These are phyloP conservation scores for Pseudevernia furfuracea DNA, from an alignment of 495 filamentous ascomycete species.

Conservation along the genomic window DNA sequence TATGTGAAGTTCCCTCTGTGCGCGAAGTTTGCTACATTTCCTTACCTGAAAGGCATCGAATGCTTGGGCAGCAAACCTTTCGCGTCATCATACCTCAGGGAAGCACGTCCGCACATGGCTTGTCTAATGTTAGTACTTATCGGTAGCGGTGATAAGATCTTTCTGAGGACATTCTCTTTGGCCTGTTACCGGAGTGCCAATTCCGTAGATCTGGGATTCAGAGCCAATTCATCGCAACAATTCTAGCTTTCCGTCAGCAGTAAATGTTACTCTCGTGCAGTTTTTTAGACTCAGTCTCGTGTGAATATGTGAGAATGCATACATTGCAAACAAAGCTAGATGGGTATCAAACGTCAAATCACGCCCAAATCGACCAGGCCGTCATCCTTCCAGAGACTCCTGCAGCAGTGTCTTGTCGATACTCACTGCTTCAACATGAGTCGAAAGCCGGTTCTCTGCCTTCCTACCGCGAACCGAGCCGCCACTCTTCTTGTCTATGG, in stretches of 20 bases:
- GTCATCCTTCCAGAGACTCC: constrained; percentile 17
- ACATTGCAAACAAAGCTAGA: neutral
- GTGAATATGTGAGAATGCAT: neutral
- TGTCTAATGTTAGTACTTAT: too few species aligned
- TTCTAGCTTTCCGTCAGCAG: neutral
- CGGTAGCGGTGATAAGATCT: neutral
- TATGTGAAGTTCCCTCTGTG: too few species aligned
- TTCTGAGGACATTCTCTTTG: neutral
- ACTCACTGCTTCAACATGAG: constrained; percentile 17
- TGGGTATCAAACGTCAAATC: constrained; percentile 2
- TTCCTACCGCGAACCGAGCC: constrained; percentile 1
- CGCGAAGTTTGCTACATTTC: too few species aligned
- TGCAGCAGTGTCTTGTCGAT: constrained; percentile 17
- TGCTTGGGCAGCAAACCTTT: neutral
- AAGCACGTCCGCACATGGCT: neutral
- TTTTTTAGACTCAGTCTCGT: neutral
- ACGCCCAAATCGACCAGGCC: neutral
- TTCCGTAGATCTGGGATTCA: neutral
- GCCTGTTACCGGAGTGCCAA: neutral
- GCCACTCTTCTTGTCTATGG: neutral
- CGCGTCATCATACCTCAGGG: neutral
- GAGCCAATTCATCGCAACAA: neutral
- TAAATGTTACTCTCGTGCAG: neutral
- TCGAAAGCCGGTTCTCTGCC: constrained; percentile 7
- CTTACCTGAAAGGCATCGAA: neutral